Evolutionary conservation across 192 early-diverging fungal species (phyloP).

Genomic region (Backusella westeae): DNA sequence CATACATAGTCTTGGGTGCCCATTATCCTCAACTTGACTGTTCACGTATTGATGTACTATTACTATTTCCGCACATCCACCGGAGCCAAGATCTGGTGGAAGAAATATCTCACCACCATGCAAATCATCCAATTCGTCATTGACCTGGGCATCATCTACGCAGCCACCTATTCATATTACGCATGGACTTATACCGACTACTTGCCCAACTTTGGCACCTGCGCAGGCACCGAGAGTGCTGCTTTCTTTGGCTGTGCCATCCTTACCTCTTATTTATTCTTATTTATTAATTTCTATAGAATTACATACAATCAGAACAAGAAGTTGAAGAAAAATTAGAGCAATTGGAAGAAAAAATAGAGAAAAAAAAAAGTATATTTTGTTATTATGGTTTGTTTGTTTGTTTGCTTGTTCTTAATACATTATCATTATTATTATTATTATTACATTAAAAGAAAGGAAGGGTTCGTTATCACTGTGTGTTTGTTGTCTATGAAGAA

Average conservation of each 20-base stretch:
- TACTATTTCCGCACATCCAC: conserved; percentile 83
- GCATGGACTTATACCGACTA: conserved; percentile 57
- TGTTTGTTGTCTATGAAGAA: neutral
- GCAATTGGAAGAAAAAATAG: neutral
- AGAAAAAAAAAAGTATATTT: neutral
- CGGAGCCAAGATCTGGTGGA: conserved; percentile 87
- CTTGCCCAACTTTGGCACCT: conserved; percentile 63
- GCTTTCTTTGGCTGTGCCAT: conserved; percentile 79
- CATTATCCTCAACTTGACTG: conserved; percentile 80
- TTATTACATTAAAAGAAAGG: neutral
- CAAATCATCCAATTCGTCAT: conserved; percentile 92
- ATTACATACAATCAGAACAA: conserved; percentile 70
- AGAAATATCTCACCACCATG: conserved; percentile 84
- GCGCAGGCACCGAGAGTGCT: conserved; percentile 72
- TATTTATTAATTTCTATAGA: conserved; percentile 90
- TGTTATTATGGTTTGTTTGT: neutral
- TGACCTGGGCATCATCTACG: conserved; percentile 81
- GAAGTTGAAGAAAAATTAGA: conserved; percentile 36
- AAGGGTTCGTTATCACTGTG: neutral
- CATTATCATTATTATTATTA: neutral
- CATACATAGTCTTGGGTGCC: conserved; percentile 63
- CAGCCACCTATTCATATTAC: conserved; percentile 81
- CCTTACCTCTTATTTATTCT: conserved; percentile 77
- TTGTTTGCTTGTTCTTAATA: neutral
- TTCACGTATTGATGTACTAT: conserved; percentile 92